phyloP scores from a whole-genome alignment of 78 protist genomes.

The Dictyostelium firmibasis region DNA sequence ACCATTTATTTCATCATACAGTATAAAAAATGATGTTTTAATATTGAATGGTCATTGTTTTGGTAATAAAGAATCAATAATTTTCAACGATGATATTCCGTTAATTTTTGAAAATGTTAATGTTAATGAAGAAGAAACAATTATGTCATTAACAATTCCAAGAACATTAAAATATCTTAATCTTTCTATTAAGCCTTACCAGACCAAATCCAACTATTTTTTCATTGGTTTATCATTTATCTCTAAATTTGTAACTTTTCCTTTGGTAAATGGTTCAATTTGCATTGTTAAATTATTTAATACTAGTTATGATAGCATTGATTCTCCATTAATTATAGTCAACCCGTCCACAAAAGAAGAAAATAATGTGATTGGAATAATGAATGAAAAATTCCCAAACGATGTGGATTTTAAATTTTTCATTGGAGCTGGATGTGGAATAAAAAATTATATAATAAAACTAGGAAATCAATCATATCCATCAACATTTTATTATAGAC shows the following conservation, averaged over 20 bases:
- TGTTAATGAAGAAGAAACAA: not conserved
- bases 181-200: not conserved
- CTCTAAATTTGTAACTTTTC: not conserved
- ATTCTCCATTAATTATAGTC: not conserved
- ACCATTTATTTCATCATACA: not conserved
- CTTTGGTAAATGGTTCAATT: not conserved
- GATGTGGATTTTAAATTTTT: not conserved
- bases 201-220: not conserved
- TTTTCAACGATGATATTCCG: not conserved
- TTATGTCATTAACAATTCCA: not conserved
- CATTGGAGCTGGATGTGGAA: not conserved
- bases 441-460: too few relatives aligned
- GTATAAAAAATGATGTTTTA: not conserved
- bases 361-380: not conserved
- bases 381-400: not conserved
- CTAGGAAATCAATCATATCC: not conserved
- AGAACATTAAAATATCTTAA: too few relatives aligned
- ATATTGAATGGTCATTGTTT: too few relatives aligned
- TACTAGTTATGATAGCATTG: not conserved
- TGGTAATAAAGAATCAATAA: not conserved
- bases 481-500: not conserved
- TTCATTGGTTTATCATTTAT: not conserved
- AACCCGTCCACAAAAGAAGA: not conserved
- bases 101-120: too few relatives aligned
- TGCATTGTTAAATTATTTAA: not conserved